Evolutionary conservation across 2,329 filamentous ascomycete species (phyloP).

Genomic region (Fusarium palustre): DNA sequence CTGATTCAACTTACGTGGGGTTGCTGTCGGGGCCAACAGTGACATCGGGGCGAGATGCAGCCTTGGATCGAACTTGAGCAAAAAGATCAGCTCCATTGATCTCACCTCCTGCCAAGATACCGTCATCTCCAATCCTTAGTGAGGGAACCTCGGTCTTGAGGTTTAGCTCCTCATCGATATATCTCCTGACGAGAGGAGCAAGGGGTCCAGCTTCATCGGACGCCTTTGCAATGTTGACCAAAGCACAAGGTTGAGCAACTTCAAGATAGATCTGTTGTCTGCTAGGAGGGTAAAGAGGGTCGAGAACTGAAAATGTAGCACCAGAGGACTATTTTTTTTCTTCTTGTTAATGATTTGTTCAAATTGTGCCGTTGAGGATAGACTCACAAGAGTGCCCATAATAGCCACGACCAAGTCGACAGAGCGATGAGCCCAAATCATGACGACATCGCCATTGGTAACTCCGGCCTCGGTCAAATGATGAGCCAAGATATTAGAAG

Average conservation of each 20-base stretch:
- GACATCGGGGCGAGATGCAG: constrained; percentile 72
- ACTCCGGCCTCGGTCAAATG: constrained; percentile 75
- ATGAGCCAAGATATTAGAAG: constrained; percentile 83
- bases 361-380: not conserved
- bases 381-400: constrained; percentile 72
- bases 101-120: constrained; percentile 20
- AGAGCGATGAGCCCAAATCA: constrained; percentile 84
- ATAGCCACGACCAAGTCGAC: constrained; percentile 76
- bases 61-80: constrained; percentile 58
- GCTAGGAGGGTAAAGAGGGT: constrained; percentile 47
- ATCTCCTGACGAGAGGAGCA: constrained; percentile 14
- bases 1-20: constrained; percentile 61
- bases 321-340: constrained; percentile 55
- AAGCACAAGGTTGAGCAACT: constrained; percentile 76
- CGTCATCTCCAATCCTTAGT: constrained; percentile 14
- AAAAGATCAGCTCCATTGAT: constrained; percentile 16
- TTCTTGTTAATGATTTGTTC: not conserved
- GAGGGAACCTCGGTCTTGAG: constrained; percentile 25
- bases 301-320: constrained; percentile 33
- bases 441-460: constrained; percentile 86
- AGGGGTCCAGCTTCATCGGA: constrained; percentile 66
- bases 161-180: constrained; percentile 14
- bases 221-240: constrained; percentile 79
- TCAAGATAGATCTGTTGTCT: constrained; percentile 72
- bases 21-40: constrained; percentile 80